phyloP scores from a whole-genome alignment of 108 stramenopile species.

The Cyclotella baltica region DNA sequence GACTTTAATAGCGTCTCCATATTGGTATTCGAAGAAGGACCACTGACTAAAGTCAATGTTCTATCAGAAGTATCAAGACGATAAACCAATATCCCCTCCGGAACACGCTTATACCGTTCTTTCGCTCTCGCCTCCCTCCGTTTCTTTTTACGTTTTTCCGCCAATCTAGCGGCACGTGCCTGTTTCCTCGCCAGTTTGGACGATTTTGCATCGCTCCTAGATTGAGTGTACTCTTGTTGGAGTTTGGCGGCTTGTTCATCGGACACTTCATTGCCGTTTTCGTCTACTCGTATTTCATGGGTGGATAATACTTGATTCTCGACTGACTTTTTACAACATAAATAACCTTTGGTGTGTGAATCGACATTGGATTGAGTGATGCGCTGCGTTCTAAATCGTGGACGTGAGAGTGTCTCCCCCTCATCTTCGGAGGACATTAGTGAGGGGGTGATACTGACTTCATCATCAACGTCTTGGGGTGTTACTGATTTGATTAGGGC shows the following conservation, averaged over 20 bases:
- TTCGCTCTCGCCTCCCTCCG: conserved; percentile 34
- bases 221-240: conserved; percentile 46
- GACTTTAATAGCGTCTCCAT: conserved; percentile 39
- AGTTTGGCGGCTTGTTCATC: conserved; percentile 48
- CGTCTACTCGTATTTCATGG: conserved; percentile 43
- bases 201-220: conserved; percentile 28
- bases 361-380: conserved; percentile 20
- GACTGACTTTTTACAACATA: conserved; percentile 8
- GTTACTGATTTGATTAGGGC: conserved; percentile 53
- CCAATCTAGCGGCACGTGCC: conserved; percentile 23
- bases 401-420: not conserved
- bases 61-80: conserved; percentile 77
- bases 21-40: conserved; percentile 69
- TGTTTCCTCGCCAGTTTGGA: conserved; percentile 35
- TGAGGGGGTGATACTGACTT: conserved; percentile 30
- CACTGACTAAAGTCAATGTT: conserved; percentile 64
- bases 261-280: conserved; percentile 42
- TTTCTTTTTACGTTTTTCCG: conserved; percentile 55
- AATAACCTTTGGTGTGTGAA: not conserved
- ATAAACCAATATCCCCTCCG: conserved; percentile 86
- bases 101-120: conserved; percentile 65
- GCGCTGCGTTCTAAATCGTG: conserved; percentile 16
- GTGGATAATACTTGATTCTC: conserved; percentile 37
- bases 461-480: conserved; percentile 31
- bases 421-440: conserved; percentile 39